A percentile compares a stretch with the other conserved stretches of the same genome.
These are phyloP conservation scores for Pseudogymnoascus sp. DNA, from an alignment of 2,329 filamentous ascomycete genomes.

Conservation along the genomic window DNA sequence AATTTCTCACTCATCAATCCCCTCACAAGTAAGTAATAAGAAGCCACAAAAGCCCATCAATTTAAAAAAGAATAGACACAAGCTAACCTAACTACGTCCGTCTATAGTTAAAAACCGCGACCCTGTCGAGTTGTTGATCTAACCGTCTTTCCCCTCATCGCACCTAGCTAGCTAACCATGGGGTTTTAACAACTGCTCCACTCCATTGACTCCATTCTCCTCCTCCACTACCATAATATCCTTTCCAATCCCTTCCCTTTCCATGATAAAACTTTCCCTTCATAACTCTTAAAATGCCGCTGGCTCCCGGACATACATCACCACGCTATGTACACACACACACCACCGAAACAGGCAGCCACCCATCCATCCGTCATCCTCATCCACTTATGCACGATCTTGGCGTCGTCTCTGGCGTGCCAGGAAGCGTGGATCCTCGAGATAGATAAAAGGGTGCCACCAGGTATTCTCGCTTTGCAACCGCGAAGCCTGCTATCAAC, in stretches of 20 bases:
- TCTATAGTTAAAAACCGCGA: background rate
- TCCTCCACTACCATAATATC: background rate
- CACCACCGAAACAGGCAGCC: too few relatives aligned
- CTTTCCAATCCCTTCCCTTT: background rate
- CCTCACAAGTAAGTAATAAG: background rate
- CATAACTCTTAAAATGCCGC: background rate
- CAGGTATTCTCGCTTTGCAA: background rate
- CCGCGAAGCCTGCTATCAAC: background rate
- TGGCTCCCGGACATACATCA: background rate
- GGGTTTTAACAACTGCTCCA: background rate
- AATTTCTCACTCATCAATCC: too few relatives aligned
- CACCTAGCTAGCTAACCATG: background rate
- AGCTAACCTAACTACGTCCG: background rate
- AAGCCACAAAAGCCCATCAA: background rate
- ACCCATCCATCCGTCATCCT: background rate
- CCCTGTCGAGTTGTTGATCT: background rate
- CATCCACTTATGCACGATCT: background rate
- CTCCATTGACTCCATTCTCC: background rate
- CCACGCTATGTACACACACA: background rate
- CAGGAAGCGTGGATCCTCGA: too few relatives aligned
- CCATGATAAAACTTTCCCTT: background rate
- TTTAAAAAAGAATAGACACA: background rate
- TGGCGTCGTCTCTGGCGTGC: background rate
- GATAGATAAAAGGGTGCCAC: background rate
- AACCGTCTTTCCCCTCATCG: background rate